Evolutionary conservation across 176 grass and related monocot genomes (phyloP), one percentile per base, ranked within the genome.

Genomic region (Triticum monococcum): DNA sequence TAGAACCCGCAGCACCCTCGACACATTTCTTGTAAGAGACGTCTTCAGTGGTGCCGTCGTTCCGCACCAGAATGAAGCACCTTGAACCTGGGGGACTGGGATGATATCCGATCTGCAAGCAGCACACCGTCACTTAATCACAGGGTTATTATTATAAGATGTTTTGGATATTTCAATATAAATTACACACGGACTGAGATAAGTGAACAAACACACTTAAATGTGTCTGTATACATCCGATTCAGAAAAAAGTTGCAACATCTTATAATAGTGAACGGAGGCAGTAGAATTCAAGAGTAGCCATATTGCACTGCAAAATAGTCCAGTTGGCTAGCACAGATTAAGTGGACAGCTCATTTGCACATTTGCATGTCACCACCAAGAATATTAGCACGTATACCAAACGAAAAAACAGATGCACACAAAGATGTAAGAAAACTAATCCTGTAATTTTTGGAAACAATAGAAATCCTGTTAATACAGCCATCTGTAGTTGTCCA

Each of bases 1-100:
- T 31, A 45, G 64, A 86, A 50, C 72, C 48, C 38, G 83, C 88
- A 78, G 84, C 88, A 77, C 83, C 88, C 9, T 50, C 11, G 75
- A 86, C 83, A 70, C 84, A 90, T 57, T 86, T 90, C 26, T 68
- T 76, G 52, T 82, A 90, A 52, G 88, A 90, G 22, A 86, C 63
- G 30, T 90, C 88, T 41, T 77, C 88, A 9, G 38, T 78, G 24
- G 72, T 86, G 18, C 25, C 79, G 36, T 86, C 79, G 18, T 70
- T 81, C 31, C 88, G 40, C 10, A 77, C 50, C 54, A 86, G 37
- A 77, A 90, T 36, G 22, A 90, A 90, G 23, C 88, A 90, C 52
- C 71, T 77, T 70, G 72, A 71, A 12, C 12, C n/a, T 22, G 84
- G 84, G 83, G 78, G 79, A 62, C 5, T 52, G 54, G 88, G 63